Evolutionary conservation across 2,329 filamentous ascomycete genomes (phyloP), one percentile per base, ranked within the genome.

Genomic region (Simplicillium aogashimaense): DNA sequence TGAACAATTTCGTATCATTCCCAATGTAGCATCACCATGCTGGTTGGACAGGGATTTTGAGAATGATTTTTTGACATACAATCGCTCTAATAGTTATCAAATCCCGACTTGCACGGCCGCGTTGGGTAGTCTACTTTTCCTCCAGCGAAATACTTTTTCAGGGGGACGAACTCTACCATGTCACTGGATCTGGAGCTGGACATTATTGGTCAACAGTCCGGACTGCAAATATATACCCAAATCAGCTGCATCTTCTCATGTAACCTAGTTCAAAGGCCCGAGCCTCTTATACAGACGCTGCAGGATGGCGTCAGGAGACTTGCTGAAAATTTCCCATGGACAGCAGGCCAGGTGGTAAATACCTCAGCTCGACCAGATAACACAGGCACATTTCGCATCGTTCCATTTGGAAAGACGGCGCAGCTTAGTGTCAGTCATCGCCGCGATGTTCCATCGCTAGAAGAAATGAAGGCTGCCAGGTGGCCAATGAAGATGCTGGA

Each of bases 401-500:
- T 47, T 15, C 53, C 56, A 1, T 51, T 60, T 0, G 47, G 54
- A 9, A 39, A 50, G n/a, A 50, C 41, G 0, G 60, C 65, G 1
- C 45, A 43, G 2, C 47, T 74, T 0, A 44, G 61, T 3, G 47
- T 72, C 12, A 32, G 30, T 15, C 50, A 66, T n/a, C 53, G 59
- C 11, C 16, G 56, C 34, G 56, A 66, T 29, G 48, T 58, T 3
- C 59, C 65, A 1, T 60, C 58, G 0, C 62, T 70, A 53, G 50
- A 61, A 3, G 49, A 46, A 0, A 48, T 74, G 14, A 48, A 53
- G 29, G 37, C 50, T 8, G 58, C 61, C 1, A 46, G 54, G 1
- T 74, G 66, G 28, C 70, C 72, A 0, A 60, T 71, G 41, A 48
- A 48, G 25, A 66, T 75, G 63, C 55, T 77, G 5, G 64, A 71